Conservation (phyloP, 441 rosid species). For the Cnidoscolus chayamansa region DNA sequence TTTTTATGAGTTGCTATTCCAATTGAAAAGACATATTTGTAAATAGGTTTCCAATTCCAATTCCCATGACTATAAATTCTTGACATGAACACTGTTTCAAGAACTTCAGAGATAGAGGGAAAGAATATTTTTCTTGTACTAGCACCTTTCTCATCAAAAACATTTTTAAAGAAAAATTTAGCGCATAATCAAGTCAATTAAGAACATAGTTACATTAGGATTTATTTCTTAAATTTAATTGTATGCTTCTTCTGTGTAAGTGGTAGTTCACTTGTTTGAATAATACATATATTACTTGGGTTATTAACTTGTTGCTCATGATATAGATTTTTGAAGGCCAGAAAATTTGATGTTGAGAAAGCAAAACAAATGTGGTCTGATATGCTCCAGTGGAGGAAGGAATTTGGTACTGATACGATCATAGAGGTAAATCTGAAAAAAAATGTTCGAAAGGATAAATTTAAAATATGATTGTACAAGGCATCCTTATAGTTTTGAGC, state of each 20-base stretch:
- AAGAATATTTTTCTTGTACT: too few relatives aligned
- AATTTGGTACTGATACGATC: slow-evolving; percentile 61
- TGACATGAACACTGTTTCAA: too few relatives aligned
- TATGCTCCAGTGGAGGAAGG: slow-evolving; percentile 80
- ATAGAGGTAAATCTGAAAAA: slow-evolving; percentile 42
- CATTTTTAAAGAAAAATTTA: too few relatives aligned
- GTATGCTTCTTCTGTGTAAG: too few relatives aligned
- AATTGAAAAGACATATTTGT: too few relatives aligned
- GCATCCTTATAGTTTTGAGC: neutral
- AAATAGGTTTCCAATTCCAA: too few relatives aligned
- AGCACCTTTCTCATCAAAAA: too few relatives aligned
- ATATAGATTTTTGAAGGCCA: slow-evolving; percentile 69
- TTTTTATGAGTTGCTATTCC: too few relatives aligned
- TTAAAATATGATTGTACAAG: neutral
- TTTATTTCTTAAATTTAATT: neutral
- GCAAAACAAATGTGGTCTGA: slow-evolving; percentile 85
- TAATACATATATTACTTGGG: neutral
- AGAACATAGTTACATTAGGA: neutral
- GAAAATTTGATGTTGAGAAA: slow-evolving; percentile 77
- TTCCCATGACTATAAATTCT: too few relatives aligned
- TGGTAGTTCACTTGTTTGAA: too few relatives aligned
- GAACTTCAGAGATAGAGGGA: too few relatives aligned
- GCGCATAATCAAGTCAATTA: neutral
- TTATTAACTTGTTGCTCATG: neutral
- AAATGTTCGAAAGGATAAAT: too few relatives aligned